Evolutionary conservation across 1,139 yeast species (phyloP).

Genomic region (Kodamaea arcana): DNA sequence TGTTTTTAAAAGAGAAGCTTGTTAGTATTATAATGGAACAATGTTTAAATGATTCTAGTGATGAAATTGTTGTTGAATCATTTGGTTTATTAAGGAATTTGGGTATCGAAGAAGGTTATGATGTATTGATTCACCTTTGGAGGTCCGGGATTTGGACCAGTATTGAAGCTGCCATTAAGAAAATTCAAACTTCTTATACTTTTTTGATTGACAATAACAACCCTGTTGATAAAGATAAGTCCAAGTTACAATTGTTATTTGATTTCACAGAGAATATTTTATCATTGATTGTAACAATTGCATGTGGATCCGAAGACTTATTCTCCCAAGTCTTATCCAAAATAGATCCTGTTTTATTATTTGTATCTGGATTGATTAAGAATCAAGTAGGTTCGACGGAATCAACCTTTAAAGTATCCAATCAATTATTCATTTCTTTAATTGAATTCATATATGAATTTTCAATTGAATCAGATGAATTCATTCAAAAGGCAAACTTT

Average conservation of each 20-base stretch:
- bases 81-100: constrained; percentile 78
- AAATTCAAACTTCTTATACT: constrained; percentile 46
- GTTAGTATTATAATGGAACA: constrained; percentile 61
- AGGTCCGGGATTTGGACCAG: constrained; percentile 71
- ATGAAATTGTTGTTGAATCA: constrained; percentile 74
- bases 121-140: constrained; percentile 69
- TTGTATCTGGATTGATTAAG: constrained; percentile 41
- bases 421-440: constrained; percentile 47
- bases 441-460: constrained; percentile 65
- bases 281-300: constrained; percentile 64
- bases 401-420: constrained; percentile 35
- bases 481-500: constrained; percentile 38
- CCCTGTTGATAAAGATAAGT: constrained; percentile 29
- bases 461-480: constrained; percentile 59
- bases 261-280: constrained; percentile 73
- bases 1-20: constrained; percentile 67
- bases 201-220: constrained; percentile 29
- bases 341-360: constrained; percentile 39
- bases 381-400: constrained; percentile 19
- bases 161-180: constrained; percentile 47
- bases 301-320: constrained; percentile 60
- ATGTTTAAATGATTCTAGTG: constrained; percentile 61
- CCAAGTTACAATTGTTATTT: constrained; percentile 45
- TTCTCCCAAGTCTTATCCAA: constrained; percentile 47
- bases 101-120: constrained; percentile 87